Evolutionary conservation across 129 eudicot genomes (phyloP).

Genomic region (Flaveria ramosissima): DNA sequence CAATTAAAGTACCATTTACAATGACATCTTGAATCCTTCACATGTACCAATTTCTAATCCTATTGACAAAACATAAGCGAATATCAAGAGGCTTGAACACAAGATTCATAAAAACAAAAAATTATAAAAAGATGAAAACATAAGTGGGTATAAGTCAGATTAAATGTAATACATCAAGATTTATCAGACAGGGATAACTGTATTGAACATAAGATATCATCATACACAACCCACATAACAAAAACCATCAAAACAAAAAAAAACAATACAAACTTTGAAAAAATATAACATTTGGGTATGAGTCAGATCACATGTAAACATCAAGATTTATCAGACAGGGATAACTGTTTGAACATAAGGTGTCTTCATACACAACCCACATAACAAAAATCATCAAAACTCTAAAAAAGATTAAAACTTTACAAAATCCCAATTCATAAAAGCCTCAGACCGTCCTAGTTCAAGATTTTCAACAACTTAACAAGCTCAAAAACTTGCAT

Average conservation of each 20-base stretch:
- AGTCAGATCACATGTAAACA: conserved; percentile 65
- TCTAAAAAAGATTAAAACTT: neutral
- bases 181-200: conserved; percentile 94
- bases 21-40: neutral
- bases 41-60: neutral
- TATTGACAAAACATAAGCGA: too few species aligned
- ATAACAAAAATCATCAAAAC: neutral
- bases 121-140: too few species aligned
- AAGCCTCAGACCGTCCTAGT: conserved; percentile 98
- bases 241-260: neutral
- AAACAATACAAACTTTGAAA: neutral
- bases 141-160: conserved; percentile 51
- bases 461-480: conserved; percentile 52
- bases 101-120: too few species aligned
- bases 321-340: conserved; percentile 78
- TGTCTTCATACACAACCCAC: conserved; percentile 59
- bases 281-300: conserved; percentile 3
- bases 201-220: conserved; percentile 43
- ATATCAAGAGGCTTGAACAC: too few species aligned
- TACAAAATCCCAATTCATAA: neutral
- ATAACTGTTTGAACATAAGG: conserved; percentile 51
- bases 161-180: conserved; percentile 49
- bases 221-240: conserved; percentile 42
- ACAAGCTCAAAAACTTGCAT: conserved; percentile 29
- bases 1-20: neutral